Conservation (phyloP, 2,329 filamentous ascomycete genomes). For the Colletotrichum paranaense region DNA sequence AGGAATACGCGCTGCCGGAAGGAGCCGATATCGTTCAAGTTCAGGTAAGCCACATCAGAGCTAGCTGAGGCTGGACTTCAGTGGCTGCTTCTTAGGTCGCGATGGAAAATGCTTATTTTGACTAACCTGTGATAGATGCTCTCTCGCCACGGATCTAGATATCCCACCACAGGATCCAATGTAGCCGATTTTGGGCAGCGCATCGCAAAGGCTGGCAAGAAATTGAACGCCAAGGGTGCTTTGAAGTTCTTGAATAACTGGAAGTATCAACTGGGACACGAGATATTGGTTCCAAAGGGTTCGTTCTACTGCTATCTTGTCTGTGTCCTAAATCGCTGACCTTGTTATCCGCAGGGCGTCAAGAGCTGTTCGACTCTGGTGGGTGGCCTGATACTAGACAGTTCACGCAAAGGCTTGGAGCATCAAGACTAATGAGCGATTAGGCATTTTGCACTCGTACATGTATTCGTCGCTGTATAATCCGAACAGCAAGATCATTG, state of each 20-base stretch:
- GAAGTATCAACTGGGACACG: slow-evolving; percentile 75
- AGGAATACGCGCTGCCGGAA: slow-evolving; percentile 75
- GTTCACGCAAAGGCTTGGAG: not conserved
- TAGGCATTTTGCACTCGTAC: slow-evolving; percentile 77
- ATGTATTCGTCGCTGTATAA: slow-evolving; percentile 79
- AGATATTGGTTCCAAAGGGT: slow-evolving; percentile 77
- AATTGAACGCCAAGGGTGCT: slow-evolving; percentile 66
- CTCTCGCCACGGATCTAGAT: slow-evolving; percentile 78
- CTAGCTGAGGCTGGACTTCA: not conserved
- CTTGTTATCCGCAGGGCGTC: slow-evolving; percentile 56
- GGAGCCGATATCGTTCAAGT: slow-evolving; percentile 78
- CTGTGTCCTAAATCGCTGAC: not conserved
- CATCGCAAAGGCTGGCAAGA: slow-evolving; percentile 64
- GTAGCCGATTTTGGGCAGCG: slow-evolving; percentile 67
- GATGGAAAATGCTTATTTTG: not conserved
- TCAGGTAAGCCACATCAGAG: slow-evolving; percentile 48
- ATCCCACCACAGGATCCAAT: slow-evolving; percentile 72
- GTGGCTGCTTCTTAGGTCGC: not conserved
- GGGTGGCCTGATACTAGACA: slow-evolving; percentile 10
- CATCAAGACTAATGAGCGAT: not conserved
- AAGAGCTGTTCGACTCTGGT: slow-evolving; percentile 77
- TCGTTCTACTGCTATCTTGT: not conserved
- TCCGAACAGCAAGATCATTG: slow-evolving; percentile 77
- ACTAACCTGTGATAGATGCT: slow-evolving; percentile 65
- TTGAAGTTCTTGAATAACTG: slow-evolving; percentile 77